Evolutionary conservation across 495 filamentous ascomycete species (phyloP), one percentile per base, ranked within the genome.

Genomic region (Xylaria flabelliformis): DNA sequence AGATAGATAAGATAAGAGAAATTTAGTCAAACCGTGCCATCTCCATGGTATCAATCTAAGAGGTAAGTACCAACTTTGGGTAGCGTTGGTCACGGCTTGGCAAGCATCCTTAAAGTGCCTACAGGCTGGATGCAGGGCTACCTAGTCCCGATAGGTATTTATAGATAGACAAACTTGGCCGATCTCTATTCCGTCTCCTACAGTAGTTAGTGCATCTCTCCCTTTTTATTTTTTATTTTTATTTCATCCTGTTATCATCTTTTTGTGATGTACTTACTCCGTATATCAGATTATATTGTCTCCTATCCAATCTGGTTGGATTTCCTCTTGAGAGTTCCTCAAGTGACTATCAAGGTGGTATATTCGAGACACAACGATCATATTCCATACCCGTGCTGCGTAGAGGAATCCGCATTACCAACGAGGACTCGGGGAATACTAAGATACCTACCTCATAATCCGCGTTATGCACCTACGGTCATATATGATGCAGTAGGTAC

Each of bases 1-100:
- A 48, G 5, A 21, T 2, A 48, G 64, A 67, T 67, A 67, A 67
- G 64, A 67, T 67, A 67, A 51, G 63, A 55, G 44, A 55, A 64
- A 62, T 42, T 21, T 32, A 39, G 41, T 10, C 3, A 13, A 32
- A 32, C 9, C 2, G 10, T 29, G 44, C 62, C 62, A 48, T 42
- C 9, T n/a, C 26, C 36, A 64, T 17, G 62, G 56, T 41, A 63
- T 42, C 39, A 63, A 42, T 63, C 39, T 63, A 21, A 50, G 26
- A 51, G 4, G 13, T 48, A 46, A 50, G 17, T 53, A 26, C 50
- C 50, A 26, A 53, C 50, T 53, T 53, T 56, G 29, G 48, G 51
- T 56, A 55, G 21, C 21, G 10, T 29, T 26, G 13, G 64, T 21
- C 32, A 10, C 7, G 46, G 17, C 64, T 51, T 66, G 64, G 46